Evolutionary conservation across 139 green algal species (phyloP), one percentile per base, ranked within the genome.

Genomic region (Auxenochlorella pyrenoidosa): DNA sequence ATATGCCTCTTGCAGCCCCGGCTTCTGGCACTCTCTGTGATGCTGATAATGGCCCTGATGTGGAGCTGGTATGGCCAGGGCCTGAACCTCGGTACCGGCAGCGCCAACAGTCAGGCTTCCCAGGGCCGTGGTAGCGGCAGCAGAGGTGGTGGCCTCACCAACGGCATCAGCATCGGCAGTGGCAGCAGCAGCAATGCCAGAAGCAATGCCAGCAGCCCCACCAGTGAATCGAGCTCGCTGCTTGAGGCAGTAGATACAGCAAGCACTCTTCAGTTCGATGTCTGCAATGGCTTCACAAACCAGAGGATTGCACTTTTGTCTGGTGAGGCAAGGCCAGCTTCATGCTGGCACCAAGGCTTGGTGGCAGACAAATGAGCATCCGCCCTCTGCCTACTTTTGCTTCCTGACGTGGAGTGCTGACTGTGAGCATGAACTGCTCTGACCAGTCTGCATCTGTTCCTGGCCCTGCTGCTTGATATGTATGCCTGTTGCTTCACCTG

Each of bases 211-310:
- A 59, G 26, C 73, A 59, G 73, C 47, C 47, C 47, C 8, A 10
- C 47, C 28, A 59, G 41, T 34, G 40, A 21, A 19, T 21, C 66
- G 16, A 75, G 68, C 66, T 32, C 43, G 43, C 75, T 38, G 16
- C 40, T 85, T 12, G 19, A 18, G 40, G 30, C 80, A 6, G 22
- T 77, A 28, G 80, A 85, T 41, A 30, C 54, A 15, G 28, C 41
- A 40, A n/a, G 36, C 41, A 79, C 80, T 4, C 41, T 85, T 30
- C 68, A 75, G 77, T 87, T 87, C 38, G 60, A 87, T 24, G 36
- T 87, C 36, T 87, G 83, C 83, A 87, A 87, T 38, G 83, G 83
- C 24, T 87, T 87, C 60, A 80, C 59, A 40, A 87, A 87, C 60
- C 83, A 87, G 77, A 58, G 59, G 34, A 68, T 87, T 28, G 59